Conservation (phyloP, 345 rosid genomes). For the Salix purpurea region DNA sequence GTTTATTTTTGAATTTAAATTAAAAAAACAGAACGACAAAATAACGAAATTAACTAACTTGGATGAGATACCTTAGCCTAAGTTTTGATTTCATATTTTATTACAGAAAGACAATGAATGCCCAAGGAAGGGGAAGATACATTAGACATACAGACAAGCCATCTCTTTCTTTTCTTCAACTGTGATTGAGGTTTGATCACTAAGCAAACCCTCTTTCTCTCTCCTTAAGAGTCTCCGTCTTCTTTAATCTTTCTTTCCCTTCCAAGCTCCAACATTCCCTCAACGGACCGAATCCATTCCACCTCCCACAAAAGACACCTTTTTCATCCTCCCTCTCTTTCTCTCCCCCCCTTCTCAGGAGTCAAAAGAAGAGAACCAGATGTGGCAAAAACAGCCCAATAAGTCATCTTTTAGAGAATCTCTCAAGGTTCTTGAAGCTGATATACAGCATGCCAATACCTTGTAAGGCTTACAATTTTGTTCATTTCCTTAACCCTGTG, state of each 20-base stretch:
- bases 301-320: conserved; percentile 11
- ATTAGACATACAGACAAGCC: conserved; percentile 25
- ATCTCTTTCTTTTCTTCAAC: conserved; percentile 52
- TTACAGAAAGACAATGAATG: conserved; percentile 9
- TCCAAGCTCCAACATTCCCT: conserved; percentile 12
- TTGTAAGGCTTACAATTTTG: conserved; percentile 32
- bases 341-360: conserved; percentile 18
- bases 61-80: no score
- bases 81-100: not conserved
- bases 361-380: conserved; percentile 14
- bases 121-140: conserved; percentile 14
- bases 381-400: conserved; percentile 47
- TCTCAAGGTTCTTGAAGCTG: conserved; percentile 57
- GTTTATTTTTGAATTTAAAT: no score
- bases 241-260: not conserved
- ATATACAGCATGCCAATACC: conserved; percentile 59
- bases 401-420: conserved; percentile 51
- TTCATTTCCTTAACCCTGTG: not conserved
- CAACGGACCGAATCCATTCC: not conserved
- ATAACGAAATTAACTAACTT: no score
- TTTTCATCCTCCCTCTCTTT: conserved; percentile 10
- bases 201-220: conserved; percentile 33
- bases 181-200: conserved; percentile 34
- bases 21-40: no score
- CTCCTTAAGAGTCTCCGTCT: conserved; percentile 13